Percentiles rank a stretch among this genome's conserved stretches.
phyloP scores from a whole-genome alignment of 2,329 filamentous ascomycete genomes.

The Talaromyces sp. region DNA sequence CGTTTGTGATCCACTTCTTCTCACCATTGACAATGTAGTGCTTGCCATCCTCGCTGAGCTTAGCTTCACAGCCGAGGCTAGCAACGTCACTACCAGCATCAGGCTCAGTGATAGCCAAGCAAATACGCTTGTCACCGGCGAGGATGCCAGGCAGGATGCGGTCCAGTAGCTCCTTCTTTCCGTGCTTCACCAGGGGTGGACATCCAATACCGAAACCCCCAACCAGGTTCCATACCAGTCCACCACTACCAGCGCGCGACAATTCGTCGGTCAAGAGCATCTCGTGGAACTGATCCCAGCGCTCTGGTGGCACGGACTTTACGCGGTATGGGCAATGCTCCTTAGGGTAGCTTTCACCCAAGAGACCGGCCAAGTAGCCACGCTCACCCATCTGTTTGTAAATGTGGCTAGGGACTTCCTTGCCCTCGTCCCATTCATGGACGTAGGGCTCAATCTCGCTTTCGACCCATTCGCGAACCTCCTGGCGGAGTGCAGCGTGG shows the following conservation, averaged over 20 bases:
- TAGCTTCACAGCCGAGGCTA: constrained; percentile 93
- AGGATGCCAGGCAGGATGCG: constrained; percentile 87
- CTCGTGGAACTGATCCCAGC: constrained; percentile 99
- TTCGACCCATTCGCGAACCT: constrained; percentile 91
- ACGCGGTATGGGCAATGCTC: constrained; percentile 72
- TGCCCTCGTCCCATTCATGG: constrained; percentile 95
- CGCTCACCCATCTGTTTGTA: constrained; percentile 95
- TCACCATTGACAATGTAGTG: constrained; percentile 99
- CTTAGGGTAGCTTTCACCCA: constrained; percentile 77
- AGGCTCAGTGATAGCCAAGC: constrained; percentile 93
- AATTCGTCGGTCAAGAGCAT: constrained; percentile 93
- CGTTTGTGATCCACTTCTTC: constrained; percentile 99
- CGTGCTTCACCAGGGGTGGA: constrained; percentile 89
- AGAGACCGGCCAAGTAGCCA: constrained; percentile 86
- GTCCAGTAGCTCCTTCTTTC: constrained; percentile 79
- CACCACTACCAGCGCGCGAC: constrained; percentile 83
- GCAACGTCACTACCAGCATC: constrained; percentile 95
- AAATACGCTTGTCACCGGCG: constrained; percentile 93
- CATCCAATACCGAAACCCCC: constrained; percentile 96
- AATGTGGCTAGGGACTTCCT: constrained; percentile 81
- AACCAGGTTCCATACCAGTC: constrained; percentile 95
- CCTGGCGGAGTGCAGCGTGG: constrained; percentile 85
- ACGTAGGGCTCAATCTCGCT: constrained; percentile 87
- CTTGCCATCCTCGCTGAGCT: constrained; percentile 92
- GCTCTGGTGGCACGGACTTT: constrained; percentile 77